Evolutionary conservation across 768 basidiomycete genomes (phyloP), one percentile per base, ranked within the genome.

Genomic region (Macrolepiota albuminosa): DNA sequence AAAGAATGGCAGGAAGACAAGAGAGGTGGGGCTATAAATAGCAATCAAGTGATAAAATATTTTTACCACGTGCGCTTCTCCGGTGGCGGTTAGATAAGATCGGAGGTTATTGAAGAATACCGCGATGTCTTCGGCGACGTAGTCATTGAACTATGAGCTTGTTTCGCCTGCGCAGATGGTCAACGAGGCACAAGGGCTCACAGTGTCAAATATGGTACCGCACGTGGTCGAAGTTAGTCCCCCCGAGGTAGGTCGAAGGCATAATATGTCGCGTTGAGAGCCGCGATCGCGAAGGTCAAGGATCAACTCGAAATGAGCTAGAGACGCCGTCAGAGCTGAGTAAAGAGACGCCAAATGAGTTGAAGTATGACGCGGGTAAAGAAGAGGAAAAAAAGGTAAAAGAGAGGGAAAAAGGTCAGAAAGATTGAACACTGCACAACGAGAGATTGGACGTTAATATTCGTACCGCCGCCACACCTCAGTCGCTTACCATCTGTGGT

Each of bases 291-390:
- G 36, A 72, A 76, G 40, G 86, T 86, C 31, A 84, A 76, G 63
- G 75, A 74, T 46, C 73, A 77, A 33, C 64, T 89, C 4, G 90
- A 90, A 78, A 84, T 48, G 86, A 90, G 63, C 69, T 92, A 69
- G 87, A 66, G 89, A 92, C 70, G 79, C 80, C 6, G 84, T 91
- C 72, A 7, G 90, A 92, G 69, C 69, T 81, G 66, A 77, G 67
- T 18, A 89, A 89, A 66, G 89, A 91, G 65, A 72, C 72, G 16
- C 76, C 71, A 63, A 76, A 72, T 55, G 72, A 68, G 11, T 71
- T 67, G 48, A 75, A 73, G 58, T 73, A 74, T 11, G 78, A 77
- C 6, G 78, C 71, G 13, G 83, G 80, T 0, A 78, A 76, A 10
- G 80, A 77, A 4, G 84, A 78, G 16, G 82, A 77, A 0, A 75